Conservation (phyloP, 1,284 basidiomycete species). For the Marasmius oreades region DNA sequence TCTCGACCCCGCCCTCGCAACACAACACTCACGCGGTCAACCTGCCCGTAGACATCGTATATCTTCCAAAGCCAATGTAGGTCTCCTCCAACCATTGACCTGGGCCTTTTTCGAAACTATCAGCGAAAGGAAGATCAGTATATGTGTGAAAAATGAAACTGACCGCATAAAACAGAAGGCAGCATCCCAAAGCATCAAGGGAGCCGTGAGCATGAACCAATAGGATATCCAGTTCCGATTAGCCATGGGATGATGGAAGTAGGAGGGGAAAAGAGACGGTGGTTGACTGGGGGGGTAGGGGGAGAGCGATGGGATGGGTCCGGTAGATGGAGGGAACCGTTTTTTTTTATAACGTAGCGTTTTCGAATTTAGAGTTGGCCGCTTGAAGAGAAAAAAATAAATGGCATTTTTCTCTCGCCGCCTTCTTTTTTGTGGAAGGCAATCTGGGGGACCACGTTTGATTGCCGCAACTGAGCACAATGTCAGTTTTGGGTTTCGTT, state of each 20-base stretch:
- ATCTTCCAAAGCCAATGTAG: slow-evolving; percentile 55
- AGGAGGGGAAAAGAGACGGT: background rate
- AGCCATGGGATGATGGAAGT: background rate
- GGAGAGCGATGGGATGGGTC: background rate
- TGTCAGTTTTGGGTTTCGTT: background rate
- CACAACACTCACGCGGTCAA: slow-evolving; percentile 50
- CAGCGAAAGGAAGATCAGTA: no score
- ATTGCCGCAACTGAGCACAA: slow-evolving; percentile 11
- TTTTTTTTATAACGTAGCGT: background rate
- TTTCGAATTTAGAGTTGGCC: slow-evolving; percentile 1
- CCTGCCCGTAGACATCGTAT: slow-evolving; percentile 44
- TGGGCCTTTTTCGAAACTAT: slow-evolving; percentile 31
- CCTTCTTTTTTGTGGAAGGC: slow-evolving; percentile 9
- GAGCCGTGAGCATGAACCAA: slow-evolving; percentile 15
- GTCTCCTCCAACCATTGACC: slow-evolving; percentile 50
- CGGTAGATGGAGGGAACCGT: background rate
- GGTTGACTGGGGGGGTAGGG: background rate
- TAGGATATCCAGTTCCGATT: slow-evolving; percentile 12
- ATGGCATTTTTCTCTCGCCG: background rate
- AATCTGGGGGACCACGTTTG: slow-evolving; percentile 12
- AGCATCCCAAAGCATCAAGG: slow-evolving; percentile 17
- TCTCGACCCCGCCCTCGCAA: background rate
- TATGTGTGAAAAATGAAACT: background rate
- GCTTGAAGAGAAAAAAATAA: background rate
- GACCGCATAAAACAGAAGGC: slow-evolving; percentile 17